phyloP scores from a whole-genome alignment of 75 land plant species.

The Picea sitchensis region DNA sequence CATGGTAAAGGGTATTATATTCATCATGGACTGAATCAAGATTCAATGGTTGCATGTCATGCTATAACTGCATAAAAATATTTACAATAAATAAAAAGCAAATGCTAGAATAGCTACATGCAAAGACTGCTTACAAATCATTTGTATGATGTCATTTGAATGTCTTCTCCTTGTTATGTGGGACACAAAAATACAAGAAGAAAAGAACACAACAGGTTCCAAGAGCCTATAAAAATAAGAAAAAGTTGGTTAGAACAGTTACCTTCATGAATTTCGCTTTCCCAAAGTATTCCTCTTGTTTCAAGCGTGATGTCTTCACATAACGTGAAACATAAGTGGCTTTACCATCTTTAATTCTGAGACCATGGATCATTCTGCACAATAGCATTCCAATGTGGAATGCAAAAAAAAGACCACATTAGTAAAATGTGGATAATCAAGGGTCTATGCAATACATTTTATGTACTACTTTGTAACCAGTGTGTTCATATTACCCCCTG shows the following conservation, averaged over 20 bases:
- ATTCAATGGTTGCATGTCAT: background rate
- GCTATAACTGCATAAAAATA: background rate
- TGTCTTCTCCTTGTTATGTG: background rate
- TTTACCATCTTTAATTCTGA: slow-evolving; percentile 93
- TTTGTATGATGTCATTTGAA: background rate
- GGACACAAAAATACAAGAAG: background rate
- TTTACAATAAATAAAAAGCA: background rate
- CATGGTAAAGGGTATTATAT: background rate
- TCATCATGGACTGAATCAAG: background rate
- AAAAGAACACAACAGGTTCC: background rate
- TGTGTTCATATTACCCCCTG: too few relatives aligned
- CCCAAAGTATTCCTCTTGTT: slow-evolving; percentile 86
- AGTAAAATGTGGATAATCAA: too few relatives aligned
- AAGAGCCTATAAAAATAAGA: background rate
- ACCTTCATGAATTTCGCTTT: slow-evolving; percentile 88
- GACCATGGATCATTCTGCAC: slow-evolving; percentile 89
- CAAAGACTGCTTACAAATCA: background rate
- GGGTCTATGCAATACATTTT: too few relatives aligned
- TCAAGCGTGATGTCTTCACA: slow-evolving; percentile 77
- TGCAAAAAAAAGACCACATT: too few relatives aligned
- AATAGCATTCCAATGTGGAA: too few relatives aligned
- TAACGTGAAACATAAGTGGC: slow-evolving; percentile 93
- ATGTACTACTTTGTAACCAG: too few relatives aligned
- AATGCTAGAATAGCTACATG: background rate
- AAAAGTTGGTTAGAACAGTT: background rate